These are phyloP conservation scores for Phytophthora podocarpi DNA, from an alignment of 352 stramenopile genomes.

Conservation along the genomic window DNA sequence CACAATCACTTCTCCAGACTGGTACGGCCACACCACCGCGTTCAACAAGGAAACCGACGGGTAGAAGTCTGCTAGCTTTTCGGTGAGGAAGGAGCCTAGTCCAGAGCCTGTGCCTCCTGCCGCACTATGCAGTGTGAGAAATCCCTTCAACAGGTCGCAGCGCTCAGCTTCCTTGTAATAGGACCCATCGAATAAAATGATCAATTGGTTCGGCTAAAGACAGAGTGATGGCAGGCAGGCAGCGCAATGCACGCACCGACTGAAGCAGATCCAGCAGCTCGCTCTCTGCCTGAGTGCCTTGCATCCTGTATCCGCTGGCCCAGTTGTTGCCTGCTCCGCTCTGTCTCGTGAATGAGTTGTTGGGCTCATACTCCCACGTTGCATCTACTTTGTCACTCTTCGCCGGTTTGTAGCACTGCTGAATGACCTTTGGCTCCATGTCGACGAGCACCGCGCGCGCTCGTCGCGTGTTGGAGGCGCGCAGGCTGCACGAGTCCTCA, in stretches of 20 bases:
- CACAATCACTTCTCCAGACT: slow-evolving; percentile 85
- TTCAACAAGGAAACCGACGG: slow-evolving; percentile 65
- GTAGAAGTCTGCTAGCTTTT: slow-evolving; percentile 71
- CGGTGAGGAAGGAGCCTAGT: slow-evolving; percentile 82
- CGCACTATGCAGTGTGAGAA: slow-evolving; percentile 86
- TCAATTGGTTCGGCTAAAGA: background rate
- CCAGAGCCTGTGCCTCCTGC: slow-evolving; percentile 88
- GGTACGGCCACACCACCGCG: slow-evolving; percentile 85
- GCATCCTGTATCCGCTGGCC: slow-evolving; percentile 65
- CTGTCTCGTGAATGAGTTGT: slow-evolving; percentile 59
- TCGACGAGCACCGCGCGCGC: slow-evolving; percentile 81
- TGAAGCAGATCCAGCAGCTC: slow-evolving; percentile 60
- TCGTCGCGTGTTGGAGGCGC: background rate
- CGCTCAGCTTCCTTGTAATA: slow-evolving; percentile 63
- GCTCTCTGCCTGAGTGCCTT: slow-evolving; percentile 47
- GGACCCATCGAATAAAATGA: background rate
- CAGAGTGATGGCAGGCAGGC: background rate
- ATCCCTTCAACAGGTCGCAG: slow-evolving; percentile 68
- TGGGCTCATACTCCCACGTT: slow-evolving; percentile 51
- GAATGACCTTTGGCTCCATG: slow-evolving; percentile 84
- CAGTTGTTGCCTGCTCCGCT: slow-evolving; percentile 85
- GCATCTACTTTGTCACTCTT: background rate
- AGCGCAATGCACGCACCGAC: slow-evolving; percentile 28
- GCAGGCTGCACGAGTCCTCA: slow-evolving; percentile 25
- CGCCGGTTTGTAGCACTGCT: slow-evolving; percentile 44